phyloP scores from a whole-genome alignment of 1,139 yeast genomes.

The Yamadazyma friedrichii region DNA sequence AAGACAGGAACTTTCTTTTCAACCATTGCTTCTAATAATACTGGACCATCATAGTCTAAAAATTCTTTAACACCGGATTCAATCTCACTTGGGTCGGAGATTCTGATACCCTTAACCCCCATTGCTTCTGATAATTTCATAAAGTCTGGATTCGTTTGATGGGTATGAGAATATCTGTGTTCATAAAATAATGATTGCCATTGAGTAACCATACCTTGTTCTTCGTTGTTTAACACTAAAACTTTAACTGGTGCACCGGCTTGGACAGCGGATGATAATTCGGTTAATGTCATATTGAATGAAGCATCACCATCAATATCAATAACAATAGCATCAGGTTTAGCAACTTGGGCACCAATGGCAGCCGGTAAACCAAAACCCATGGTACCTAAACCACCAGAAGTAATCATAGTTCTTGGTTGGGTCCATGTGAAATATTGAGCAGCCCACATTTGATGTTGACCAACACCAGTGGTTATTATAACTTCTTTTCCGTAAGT shows the following conservation, averaged over 20 bases:
- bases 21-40: constrained; percentile 83
- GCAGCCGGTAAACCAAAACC: constrained; percentile 97
- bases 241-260: constrained; percentile 88
- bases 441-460: constrained; percentile 99
- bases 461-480: constrained; percentile 97
- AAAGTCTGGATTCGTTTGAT: constrained; percentile 91
- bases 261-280: constrained; percentile 91
- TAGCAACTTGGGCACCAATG: constrained; percentile 96
- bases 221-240: constrained; percentile 90
- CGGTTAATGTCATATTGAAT: constrained; percentile 94
- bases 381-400: constrained; percentile 99
- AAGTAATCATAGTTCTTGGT: constrained; percentile 91
- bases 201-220: constrained; percentile 99
- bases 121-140: constrained; percentile 90
- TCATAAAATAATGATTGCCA: constrained; percentile 98
- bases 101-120: constrained; percentile 84
- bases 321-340: constrained; percentile 90
- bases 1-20: constrained; percentile 97
- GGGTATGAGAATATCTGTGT: constrained; percentile 95
- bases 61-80: constrained; percentile 63
- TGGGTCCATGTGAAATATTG: constrained; percentile 92
- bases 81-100: constrained; percentile 64
- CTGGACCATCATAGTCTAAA: constrained; percentile 78
- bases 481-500: constrained; percentile 72
- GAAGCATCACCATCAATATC: constrained; percentile 99